Percentiles rank a stretch among this genome's conserved stretches.
These are phyloP conservation scores for Hanseniaspora valbyensis DNA, from an alignment of 805 yeast species.

Conservation along the genomic window DNA sequence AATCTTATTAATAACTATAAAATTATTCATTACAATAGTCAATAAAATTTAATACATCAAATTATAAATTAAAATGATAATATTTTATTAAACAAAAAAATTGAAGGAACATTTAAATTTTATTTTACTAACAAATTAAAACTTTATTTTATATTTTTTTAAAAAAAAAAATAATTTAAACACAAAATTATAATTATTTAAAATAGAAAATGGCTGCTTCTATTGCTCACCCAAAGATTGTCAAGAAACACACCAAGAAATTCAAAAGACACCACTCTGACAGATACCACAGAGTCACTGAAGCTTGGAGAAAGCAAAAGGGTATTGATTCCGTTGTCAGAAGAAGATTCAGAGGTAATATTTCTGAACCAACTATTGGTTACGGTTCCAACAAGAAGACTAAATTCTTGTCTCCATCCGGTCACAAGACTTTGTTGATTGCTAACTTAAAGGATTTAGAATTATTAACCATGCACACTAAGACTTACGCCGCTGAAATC, in stretches of 20 bases:
- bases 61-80: too few relatives aligned
- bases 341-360: conserved; percentile 99
- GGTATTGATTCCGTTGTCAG: conserved; percentile 99
- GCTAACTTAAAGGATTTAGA: conserved; percentile 90
- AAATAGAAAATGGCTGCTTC: conserved; percentile 77
- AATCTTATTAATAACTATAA: too few relatives aligned
- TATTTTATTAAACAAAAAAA: background rate
- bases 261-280: conserved; percentile 99
- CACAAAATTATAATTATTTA: too few relatives aligned
- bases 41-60: too few relatives aligned
- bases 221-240: conserved; percentile 97
- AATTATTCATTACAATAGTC: too few relatives aligned
- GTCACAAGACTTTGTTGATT: conserved; percentile 94
- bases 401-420: conserved; percentile 88
- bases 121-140: conserved; percentile 6
- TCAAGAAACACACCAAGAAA: conserved; percentile 97
- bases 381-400: conserved; percentile 99
- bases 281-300: conserved; percentile 96
- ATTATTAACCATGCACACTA: conserved; percentile 90
- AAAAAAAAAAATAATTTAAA: background rate
- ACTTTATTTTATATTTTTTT: background rate
- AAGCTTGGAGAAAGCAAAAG: conserved; percentile 99
- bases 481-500: conserved; percentile 98
- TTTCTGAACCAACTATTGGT: conserved; percentile 98
- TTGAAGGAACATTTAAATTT: background rate